A percentile compares a stretch with the other conserved stretches of the same genome.
phyloP scores from a whole-genome alignment of 2,329 filamentous ascomycete species.

The Fusarium sp. region DNA sequence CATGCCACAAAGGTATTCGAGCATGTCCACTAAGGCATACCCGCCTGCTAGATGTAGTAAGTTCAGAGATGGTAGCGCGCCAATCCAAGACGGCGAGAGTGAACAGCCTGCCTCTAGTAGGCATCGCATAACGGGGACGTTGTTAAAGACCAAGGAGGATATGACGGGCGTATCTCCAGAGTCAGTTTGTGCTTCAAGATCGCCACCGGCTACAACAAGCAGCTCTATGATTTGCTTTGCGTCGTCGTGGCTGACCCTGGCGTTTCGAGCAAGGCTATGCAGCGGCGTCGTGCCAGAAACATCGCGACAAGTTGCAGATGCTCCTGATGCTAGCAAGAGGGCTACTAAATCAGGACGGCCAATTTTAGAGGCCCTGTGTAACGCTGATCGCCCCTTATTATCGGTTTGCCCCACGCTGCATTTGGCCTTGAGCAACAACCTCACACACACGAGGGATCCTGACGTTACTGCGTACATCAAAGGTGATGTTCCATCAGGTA shows the following conservation, averaged over 20 bases:
- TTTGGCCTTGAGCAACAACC: slow-evolving; percentile 6
- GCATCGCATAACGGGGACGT: background rate
- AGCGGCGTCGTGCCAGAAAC: fast-evolving
- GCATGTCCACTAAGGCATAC: fast-evolving
- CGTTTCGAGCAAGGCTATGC: fast-evolving
- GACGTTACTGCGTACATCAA: fast-evolving
- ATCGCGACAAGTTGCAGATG: background rate
- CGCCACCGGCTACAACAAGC: background rate
- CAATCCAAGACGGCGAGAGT: background rate
- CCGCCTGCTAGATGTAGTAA: background rate
- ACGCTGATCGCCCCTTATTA: no score
- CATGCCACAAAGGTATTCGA: background rate
- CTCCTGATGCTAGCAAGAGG: slow-evolving; percentile 16
- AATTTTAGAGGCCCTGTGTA: fast-evolving
- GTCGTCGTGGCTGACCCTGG: fast-evolving
- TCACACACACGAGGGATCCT: background rate
- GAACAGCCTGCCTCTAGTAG: background rate
- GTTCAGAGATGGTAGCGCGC: no score
- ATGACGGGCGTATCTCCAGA: fast-evolving
- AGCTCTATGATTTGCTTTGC: background rate
- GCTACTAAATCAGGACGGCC: background rate
- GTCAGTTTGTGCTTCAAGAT: background rate
- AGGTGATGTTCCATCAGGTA: fast-evolving
- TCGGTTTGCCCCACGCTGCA: no score
- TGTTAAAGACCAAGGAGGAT: fast-evolving